Evolutionary conservation across 345 rosid genomes (phyloP).

Genomic region (Crucihimalaya himalaica): DNA sequence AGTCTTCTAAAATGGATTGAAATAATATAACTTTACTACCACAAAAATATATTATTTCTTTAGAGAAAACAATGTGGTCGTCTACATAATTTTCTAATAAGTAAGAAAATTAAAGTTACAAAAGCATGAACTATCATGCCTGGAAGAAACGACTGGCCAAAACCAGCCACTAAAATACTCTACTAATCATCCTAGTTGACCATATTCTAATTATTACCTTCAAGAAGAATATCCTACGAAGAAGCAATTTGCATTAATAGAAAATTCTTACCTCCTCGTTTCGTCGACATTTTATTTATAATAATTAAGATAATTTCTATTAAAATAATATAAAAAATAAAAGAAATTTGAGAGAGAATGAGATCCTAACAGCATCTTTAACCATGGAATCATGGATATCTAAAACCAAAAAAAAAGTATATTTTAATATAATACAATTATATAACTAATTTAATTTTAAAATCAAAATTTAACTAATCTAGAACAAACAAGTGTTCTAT

Average conservation of each 20-base stretch:
- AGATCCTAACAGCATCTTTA: no score
- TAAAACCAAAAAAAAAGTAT: no score
- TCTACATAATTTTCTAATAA: conserved; percentile 3
- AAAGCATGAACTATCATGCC: conserved; percentile 13
- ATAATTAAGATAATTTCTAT: no score
- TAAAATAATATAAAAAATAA: no score
- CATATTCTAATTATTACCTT: not conserved
- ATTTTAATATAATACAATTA: no score
- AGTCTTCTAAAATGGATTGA: not conserved
- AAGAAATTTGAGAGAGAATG: no score
- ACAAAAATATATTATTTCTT: not conserved
- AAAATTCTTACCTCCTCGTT: not conserved
- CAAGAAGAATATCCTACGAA: not conserved
- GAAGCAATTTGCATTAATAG: not conserved
- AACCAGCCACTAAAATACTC: not conserved
- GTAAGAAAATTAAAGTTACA: not conserved
- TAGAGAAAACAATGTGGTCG: conserved; percentile 2
- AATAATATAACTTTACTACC: not conserved
- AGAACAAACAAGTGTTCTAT: no score
- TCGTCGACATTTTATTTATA: no score
- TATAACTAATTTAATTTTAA: no score
- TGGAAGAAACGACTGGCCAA: conserved; percentile 17
- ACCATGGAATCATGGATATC: no score
- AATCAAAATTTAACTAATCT: no score
- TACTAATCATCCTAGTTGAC: conserved; percentile 21